Conservation (phyloP, 148 eudicot species). For the Silene conica region DNA sequence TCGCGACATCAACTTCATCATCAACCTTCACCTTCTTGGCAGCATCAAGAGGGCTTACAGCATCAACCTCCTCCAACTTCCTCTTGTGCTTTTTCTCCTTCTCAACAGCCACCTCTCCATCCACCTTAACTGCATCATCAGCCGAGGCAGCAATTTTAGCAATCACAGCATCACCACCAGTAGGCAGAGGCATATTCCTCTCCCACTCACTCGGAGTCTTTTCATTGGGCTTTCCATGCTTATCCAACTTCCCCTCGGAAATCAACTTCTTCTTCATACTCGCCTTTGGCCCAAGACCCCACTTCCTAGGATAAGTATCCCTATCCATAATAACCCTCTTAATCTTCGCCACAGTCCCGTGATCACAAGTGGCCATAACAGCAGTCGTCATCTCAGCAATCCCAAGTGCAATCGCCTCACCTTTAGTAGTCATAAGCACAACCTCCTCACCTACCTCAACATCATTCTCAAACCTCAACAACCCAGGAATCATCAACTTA, state of each 20-base stretch:
- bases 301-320: constrained; percentile 90
- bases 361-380: constrained; percentile 98
- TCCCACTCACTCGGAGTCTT: constrained; percentile 79
- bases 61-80: constrained; percentile 19
- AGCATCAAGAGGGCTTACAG: background rate
- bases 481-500: constrained; percentile 90
- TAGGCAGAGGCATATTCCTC: constrained; percentile 75
- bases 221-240: constrained; percentile 77
- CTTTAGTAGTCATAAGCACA: constrained; percentile 90
- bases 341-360: constrained; percentile 89
- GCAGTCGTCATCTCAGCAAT: constrained; percentile 98
- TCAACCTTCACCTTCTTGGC: constrained; percentile 56
- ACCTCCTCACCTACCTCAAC: constrained; percentile 86
- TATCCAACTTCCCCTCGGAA: constrained; percentile 78
- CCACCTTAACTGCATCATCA: constrained; percentile 13
- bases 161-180: constrained; percentile 73
- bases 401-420: constrained; percentile 92
- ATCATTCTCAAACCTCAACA: constrained; percentile 94
- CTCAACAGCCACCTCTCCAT: background rate
- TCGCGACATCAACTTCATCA: constrained; percentile 31
- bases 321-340: constrained; percentile 99
- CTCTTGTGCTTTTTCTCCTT: too few species aligned
- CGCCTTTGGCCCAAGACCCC: constrained; percentile 96
- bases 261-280: constrained; percentile 88
- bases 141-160: constrained; percentile 59